phyloP scores from a whole-genome alignment of 164 flowering plant species.

The Piper longum region DNA sequence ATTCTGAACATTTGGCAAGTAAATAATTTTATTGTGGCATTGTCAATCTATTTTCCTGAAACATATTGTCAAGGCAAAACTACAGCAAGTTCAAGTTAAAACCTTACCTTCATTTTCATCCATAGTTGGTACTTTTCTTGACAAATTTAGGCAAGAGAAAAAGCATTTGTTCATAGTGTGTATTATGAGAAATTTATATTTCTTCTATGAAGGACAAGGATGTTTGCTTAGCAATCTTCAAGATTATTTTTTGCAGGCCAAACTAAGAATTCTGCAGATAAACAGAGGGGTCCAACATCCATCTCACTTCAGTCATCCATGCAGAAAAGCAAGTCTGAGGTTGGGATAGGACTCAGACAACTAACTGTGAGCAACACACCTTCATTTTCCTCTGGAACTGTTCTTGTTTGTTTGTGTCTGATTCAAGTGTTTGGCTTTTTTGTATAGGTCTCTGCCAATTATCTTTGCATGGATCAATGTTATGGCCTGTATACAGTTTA shows the following conservation, averaged over 20 bases:
- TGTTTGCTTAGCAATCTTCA: background rate
- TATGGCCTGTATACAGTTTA: constrained; percentile 47
- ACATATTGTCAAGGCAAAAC: background rate
- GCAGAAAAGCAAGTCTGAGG: constrained; percentile 24
- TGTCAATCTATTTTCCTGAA: too few species aligned
- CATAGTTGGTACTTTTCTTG: background rate
- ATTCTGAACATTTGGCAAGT: too few species aligned
- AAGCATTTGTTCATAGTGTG: background rate
- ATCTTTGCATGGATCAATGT: constrained; percentile 41
- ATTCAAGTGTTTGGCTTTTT: constrained; percentile 2
- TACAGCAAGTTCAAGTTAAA: background rate
- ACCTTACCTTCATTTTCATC: background rate
- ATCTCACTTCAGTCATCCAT: constrained; percentile 24
- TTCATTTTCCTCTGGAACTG: background rate
- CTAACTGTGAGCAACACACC: constrained; percentile 30
- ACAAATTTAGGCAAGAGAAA: background rate
- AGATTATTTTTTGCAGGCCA: background rate
- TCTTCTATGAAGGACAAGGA: background rate
- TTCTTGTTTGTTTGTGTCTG: too few species aligned
- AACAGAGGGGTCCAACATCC: constrained; percentile 7
- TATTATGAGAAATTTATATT: too few species aligned
- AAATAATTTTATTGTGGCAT: background rate
- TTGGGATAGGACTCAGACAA: constrained; percentile 53
- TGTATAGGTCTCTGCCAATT: constrained; percentile 34
- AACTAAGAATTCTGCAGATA: background rate